Conservation (phyloP, 208 protist genomes). For the Crithidia expoeki region DNA sequence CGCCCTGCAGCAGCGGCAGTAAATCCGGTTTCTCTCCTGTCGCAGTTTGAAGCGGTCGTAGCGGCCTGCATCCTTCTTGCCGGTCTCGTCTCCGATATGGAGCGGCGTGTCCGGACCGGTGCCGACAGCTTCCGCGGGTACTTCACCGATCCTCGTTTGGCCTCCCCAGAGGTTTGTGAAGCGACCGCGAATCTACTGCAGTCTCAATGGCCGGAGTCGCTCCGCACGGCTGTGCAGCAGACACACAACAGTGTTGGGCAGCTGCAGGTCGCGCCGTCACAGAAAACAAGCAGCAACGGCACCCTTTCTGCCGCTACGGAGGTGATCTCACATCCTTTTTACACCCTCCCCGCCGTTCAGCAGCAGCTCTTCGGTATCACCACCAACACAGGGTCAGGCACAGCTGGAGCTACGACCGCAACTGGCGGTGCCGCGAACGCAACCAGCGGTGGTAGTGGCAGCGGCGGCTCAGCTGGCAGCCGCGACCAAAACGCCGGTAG, state of each 20-base stretch:
- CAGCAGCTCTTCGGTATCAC: slow-evolving; percentile 11
- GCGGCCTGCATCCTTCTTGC: slow-evolving; percentile 59
- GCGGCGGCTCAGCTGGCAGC: slow-evolving; percentile 8
- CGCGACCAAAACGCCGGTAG: background rate
- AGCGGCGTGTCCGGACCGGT: slow-evolving; percentile 61
- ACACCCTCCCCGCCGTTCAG: slow-evolving; percentile 9
- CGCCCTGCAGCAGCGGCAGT: background rate
- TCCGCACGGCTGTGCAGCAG: slow-evolving; percentile 26
- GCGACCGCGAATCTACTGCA: slow-evolving; percentile 4
- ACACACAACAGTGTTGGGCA: slow-evolving; percentile 30
- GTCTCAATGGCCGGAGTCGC: slow-evolving; percentile 33
- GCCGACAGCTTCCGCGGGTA: slow-evolving; percentile 70
- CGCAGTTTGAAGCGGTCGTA: slow-evolving; percentile 36
- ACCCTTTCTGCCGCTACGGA: background rate
- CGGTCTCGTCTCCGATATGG: slow-evolving; percentile 69
- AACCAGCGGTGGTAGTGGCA: background rate
- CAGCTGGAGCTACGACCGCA: background rate
- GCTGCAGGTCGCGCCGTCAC: slow-evolving; percentile 1
- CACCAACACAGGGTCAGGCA: background rate
- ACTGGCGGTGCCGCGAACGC: background rate
- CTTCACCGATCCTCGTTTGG: slow-evolving; percentile 55
- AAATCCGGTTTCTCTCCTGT: slow-evolving; percentile 6
- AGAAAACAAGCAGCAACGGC: background rate
- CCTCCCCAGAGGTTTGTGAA: slow-evolving; percentile 15
- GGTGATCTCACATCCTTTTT: slow-evolving; percentile 24